Evolutionary conservation across 495 filamentous ascomycete species (phyloP).

Genomic region (Tuber aestivum): DNA sequence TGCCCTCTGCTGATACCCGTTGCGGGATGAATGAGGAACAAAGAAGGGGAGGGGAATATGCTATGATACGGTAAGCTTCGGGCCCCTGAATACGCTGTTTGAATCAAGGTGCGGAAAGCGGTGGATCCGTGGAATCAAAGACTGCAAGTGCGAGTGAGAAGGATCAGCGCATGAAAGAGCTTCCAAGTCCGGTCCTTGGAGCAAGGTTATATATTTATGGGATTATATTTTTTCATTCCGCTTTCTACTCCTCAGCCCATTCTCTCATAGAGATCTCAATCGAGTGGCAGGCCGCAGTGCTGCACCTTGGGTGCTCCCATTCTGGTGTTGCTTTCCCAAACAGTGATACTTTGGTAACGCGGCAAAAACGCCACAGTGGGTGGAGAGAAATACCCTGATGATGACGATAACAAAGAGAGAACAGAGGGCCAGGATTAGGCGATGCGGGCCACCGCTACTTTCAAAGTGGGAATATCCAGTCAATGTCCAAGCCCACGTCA

Average conservation of each 20-base stretch:
- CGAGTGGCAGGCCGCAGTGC: not conserved
- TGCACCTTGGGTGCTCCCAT: not conserved
- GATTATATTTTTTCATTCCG: not conserved
- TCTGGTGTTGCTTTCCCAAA: not conserved
- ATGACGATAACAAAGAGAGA: conserved; percentile 4
- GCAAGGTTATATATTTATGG: not conserved
- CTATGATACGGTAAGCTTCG: not conserved
- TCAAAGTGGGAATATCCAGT: not conserved
- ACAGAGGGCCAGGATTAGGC: not conserved
- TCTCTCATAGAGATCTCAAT: not conserved
- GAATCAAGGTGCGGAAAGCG: not conserved
- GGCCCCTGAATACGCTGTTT: not conserved
- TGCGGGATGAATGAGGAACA: not conserved
- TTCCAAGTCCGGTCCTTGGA: not conserved
- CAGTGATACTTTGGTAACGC: not conserved
- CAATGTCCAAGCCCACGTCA: not conserved
- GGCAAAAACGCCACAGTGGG: not conserved
- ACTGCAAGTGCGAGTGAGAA: not conserved
- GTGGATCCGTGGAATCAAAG: not conserved
- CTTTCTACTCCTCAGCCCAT: not conserved
- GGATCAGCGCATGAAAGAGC: not conserved
- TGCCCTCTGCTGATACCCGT: not conserved
- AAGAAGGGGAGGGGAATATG: not conserved
- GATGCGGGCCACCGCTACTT: not conserved
- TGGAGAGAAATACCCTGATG: not conserved